phyloP scores from a whole-genome alignment of 768 basidiomycete genomes.

The Tricholoma bakamatsutake region DNA sequence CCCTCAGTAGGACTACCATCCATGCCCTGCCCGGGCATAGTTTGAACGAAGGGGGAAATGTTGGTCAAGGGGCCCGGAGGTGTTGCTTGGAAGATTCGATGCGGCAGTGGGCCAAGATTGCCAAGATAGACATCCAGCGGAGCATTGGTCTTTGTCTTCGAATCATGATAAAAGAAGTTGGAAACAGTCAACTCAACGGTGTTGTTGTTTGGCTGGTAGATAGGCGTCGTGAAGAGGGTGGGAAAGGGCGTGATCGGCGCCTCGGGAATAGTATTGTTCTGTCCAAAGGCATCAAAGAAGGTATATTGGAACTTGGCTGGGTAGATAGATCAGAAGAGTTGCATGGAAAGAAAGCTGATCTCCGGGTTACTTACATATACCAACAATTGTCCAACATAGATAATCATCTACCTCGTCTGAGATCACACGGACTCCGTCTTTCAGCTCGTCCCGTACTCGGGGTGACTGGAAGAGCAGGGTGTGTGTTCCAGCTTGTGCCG shows the following conservation, averaged over 20 bases:
- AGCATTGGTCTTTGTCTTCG: slow-evolving; percentile 53
- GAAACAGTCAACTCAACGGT: slow-evolving; percentile 81
- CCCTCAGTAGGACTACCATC: slow-evolving; percentile 27
- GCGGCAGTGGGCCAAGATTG: slow-evolving; percentile 78
- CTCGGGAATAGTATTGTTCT: slow-evolving; percentile 70
- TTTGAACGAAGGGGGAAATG: slow-evolving; percentile 53
- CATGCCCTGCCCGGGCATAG: slow-evolving; percentile 30
- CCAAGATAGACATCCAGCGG: slow-evolving; percentile 88
- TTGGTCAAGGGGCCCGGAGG: slow-evolving; percentile 63
- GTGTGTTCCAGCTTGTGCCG: slow-evolving; percentile 74
- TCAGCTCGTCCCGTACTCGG: slow-evolving; percentile 75
- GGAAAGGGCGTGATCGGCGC: slow-evolving; percentile 88
- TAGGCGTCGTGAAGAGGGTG: slow-evolving; percentile 74
- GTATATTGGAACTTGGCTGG: slow-evolving; percentile 91
- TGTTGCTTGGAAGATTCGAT: slow-evolving; percentile 70
- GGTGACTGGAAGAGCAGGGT: slow-evolving; percentile 76
- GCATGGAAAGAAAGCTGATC: neutral
- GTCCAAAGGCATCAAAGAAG: slow-evolving; percentile 86
- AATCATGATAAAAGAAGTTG: slow-evolving; percentile 82
- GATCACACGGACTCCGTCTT: slow-evolving; percentile 68
- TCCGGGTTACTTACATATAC: slow-evolving; percentile 67
- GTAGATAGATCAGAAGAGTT: slow-evolving; percentile 5
- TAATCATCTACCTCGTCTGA: slow-evolving; percentile 93
- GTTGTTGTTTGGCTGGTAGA: slow-evolving; percentile 64
- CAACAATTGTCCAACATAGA: slow-evolving; percentile 93